Base-by-base conservation (phyloP, 2,329 filamentous ascomycete genomes). In the Allantophomopsis lycopodina region DNA sequence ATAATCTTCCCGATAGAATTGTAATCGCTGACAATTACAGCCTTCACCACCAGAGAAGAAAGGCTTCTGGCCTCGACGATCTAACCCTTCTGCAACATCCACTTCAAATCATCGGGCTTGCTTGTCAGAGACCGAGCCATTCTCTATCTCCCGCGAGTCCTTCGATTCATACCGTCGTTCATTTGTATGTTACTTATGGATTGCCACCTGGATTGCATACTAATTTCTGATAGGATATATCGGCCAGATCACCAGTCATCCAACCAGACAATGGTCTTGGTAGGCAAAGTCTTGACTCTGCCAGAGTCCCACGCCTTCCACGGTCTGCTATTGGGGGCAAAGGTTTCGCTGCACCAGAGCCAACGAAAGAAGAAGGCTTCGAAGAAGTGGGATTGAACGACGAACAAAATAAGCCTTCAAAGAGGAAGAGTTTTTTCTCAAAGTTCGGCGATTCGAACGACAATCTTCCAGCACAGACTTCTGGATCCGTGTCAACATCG, bases 111-210 rank as follows among this genome's bases (percentile, higher is more conserved):
- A 63, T 41, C 62, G 55, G 40, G 76, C 71, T 55, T 74, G 81
- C 50, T 66, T 84, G 43, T 77, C 79, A 51, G 86, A 94, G 45
- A 88, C 87, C 50, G 89, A 96, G 56, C 87, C 83, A 12, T 96
- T 96, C 58, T 86, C 83, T 46, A 96, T 96, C 57, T 94, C 88
- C 31, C 76, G 89, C 53, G 91, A 96, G 63, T 95, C 88, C 2
- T 96, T 96, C 55, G 91, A 96, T 58, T 94, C 88, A 3, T 96
- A 96, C 62, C 73, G 91, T 46, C 78, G 91, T 53, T 95, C 88
- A 47, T 96, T 96, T 65, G 89, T 94, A 72, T 50, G 81, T 68
- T 12, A 23, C 40, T 44, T 36, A 40, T 32, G 20, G n/a, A 32
- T n/a, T 6, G 16, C 16, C 13, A 20, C 18, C n/a, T 12, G 34